Percentiles rank a stretch among this genome's conserved stretches.
Evolutionary conservation across 768 basidiomycete genomes (phyloP).

Genomic region (Agrocybe praecox): DNA sequence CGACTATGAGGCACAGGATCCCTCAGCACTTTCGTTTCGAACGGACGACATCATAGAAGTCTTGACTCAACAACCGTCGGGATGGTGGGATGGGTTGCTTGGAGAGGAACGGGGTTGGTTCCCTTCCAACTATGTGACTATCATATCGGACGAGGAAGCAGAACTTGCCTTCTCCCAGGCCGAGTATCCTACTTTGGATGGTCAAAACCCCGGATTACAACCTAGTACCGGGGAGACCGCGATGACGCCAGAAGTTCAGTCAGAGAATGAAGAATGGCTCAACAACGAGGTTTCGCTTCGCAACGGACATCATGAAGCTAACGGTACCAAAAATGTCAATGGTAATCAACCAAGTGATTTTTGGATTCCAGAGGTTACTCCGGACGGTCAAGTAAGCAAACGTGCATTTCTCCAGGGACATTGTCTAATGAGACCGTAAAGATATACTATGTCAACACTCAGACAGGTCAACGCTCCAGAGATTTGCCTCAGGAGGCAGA

Average conservation of each 20-base stretch:
- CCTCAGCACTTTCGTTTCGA: conserved; percentile 85
- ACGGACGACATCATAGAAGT: conserved; percentile 94
- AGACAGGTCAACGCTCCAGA: conserved; percentile 79
- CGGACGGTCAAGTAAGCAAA: conserved; percentile 74
- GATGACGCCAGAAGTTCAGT: conserved; percentile 45
- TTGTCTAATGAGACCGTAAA: conserved; percentile 28
- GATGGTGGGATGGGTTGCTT: conserved; percentile 98
- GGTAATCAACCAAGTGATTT: conserved; percentile 67
- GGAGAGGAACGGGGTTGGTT: conserved; percentile 95
- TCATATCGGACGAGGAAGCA: conserved; percentile 80
- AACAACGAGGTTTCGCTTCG: conserved; percentile 45
- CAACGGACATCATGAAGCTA: conserved; percentile 23
- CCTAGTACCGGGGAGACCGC: conserved; percentile 43
- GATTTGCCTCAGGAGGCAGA: conserved; percentile 82
- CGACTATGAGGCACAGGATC: conserved; percentile 86
- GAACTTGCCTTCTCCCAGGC: conserved; percentile 62
- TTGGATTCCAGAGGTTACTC: conserved; percentile 88
- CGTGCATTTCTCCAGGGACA: neutral
- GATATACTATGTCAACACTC: conserved; percentile 96
- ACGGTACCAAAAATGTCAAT: conserved; percentile 15
- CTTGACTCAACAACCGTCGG: conserved; percentile 85
- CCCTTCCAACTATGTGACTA: conserved; percentile 90
- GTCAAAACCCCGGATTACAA: conserved; percentile 21
- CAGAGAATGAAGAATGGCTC: conserved; percentile 60
- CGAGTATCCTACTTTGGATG: conserved; percentile 43